These are phyloP conservation scores for Saccharomyces hybrid DNA, from an alignment of 1,139 yeast species.

Conservation along the genomic window DNA sequence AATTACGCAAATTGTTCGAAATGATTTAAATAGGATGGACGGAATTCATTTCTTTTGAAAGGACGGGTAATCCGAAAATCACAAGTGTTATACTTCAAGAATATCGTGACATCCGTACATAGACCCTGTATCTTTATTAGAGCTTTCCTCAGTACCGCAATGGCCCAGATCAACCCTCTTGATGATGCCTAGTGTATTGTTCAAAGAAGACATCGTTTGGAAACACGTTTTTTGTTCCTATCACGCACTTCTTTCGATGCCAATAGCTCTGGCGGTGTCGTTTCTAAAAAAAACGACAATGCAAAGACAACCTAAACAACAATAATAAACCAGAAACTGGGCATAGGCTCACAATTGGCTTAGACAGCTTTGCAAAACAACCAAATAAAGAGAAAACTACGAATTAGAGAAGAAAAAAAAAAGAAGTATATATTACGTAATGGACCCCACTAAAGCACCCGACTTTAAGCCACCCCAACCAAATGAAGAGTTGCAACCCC, in stretches of 20 bases:
- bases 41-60: background rate
- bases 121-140: background rate
- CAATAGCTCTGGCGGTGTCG: background rate
- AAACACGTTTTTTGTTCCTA: background rate
- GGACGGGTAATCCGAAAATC: background rate
- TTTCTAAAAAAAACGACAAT: background rate
- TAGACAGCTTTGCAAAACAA: background rate
- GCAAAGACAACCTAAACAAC: background rate
- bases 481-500: slow-evolving; percentile 52
- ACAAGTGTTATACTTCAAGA: background rate
- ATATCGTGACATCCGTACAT: background rate
- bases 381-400: background rate
- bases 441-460: slow-evolving; percentile 81
- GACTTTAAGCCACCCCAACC: slow-evolving; percentile 66
- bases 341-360: background rate
- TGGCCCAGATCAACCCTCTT: too few relatives aligned
- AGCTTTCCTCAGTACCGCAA: too few relatives aligned
- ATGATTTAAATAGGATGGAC: background rate
- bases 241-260: background rate
- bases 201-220: background rate
- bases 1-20: background rate
- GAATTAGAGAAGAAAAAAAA: background rate
- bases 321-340: background rate
- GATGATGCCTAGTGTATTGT: too few relatives aligned
- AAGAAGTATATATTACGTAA: slow-evolving; percentile 19